Evolutionary conservation across 805 yeast species (phyloP).

Genomic region (Nakazawaea sp.): DNA sequence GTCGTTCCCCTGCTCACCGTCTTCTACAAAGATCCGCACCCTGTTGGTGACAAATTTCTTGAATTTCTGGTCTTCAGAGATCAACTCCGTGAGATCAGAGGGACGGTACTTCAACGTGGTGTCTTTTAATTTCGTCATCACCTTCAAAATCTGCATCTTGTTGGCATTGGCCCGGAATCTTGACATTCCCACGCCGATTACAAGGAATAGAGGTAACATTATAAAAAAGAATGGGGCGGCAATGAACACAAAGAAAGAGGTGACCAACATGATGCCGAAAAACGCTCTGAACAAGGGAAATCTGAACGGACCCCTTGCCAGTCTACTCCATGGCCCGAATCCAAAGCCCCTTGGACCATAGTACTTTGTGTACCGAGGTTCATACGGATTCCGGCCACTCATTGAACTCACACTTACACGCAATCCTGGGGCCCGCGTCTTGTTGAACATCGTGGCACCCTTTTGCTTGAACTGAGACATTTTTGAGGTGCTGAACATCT

Average conservation of each 20-base stretch:
- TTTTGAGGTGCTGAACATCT: no score
- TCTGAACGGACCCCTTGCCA: no score
- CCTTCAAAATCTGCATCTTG: conserved; percentile 13
- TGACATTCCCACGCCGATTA: conserved; percentile 19
- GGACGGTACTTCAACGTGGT: conserved; percentile 18
- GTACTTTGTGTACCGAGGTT: no score
- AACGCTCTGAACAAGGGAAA: no score
- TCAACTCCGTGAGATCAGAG: not conserved
- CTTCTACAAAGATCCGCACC: conserved; percentile 6
- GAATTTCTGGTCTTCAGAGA: conserved; percentile 1
- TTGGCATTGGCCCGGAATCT: conserved; percentile 12
- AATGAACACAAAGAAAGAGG: conserved; percentile 21
- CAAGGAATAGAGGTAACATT: conserved; percentile 22
- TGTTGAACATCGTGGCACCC: no score
- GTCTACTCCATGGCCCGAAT: no score
- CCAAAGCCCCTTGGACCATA: no score
- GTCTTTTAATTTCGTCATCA: conserved; percentile 18
- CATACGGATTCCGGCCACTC: no score
- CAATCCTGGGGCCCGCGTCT: no score
- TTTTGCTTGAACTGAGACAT: no score
- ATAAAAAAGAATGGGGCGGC: conserved; percentile 24
- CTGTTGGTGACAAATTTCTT: conserved; percentile 3
- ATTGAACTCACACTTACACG: no score
- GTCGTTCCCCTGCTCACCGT: conserved; percentile 6
- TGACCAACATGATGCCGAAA: conserved; percentile 3